A percentile compares a stretch with the other conserved stretches of the same genome.
phyloP scores from a whole-genome alignment of 2,329 filamentous ascomycete species.

The Pseudomassariella vexata region DNA sequence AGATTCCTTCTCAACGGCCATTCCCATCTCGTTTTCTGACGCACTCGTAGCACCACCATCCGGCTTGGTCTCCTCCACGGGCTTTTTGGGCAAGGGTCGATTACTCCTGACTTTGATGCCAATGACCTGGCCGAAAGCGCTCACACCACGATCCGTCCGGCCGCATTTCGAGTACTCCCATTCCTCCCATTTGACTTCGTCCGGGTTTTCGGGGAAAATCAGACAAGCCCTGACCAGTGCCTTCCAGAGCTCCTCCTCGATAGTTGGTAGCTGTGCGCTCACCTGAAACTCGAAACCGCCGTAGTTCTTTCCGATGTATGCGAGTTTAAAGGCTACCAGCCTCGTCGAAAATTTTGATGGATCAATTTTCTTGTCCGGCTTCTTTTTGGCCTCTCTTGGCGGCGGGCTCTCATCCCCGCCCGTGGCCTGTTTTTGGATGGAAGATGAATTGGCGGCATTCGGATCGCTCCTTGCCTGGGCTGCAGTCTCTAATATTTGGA shows the following conservation, averaged over 20 bases:
- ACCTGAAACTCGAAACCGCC: constrained; percentile 88
- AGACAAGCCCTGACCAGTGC: constrained; percentile 76
- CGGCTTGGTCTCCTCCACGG: constrained; percentile 15
- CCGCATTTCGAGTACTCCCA: constrained; percentile 95
- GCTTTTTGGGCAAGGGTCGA: constrained; percentile 46
- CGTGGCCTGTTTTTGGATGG: too few species aligned
- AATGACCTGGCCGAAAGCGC: constrained; percentile 94
- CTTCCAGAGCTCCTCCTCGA: constrained; percentile 93
- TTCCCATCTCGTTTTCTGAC: constrained; percentile 9
- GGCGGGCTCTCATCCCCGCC: background rate
- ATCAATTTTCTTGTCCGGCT: constrained; percentile 56
- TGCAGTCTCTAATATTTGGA: constrained; percentile 62
- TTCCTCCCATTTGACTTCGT: constrained; percentile 69
- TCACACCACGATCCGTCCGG: constrained; percentile 86
- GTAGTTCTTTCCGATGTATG: constrained; percentile 86
- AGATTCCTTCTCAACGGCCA: constrained; percentile 5
- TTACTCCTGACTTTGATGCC: constrained; percentile 77
- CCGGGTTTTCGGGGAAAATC: constrained; percentile 64
- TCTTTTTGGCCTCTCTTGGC: constrained; percentile 27
- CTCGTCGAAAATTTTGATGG: constrained; percentile 76
- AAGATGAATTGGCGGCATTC: constrained; percentile 42
- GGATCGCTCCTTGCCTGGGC: constrained; percentile 30
- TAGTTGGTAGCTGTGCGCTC: constrained; percentile 66
- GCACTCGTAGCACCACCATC: constrained; percentile 11
- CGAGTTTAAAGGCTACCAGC: constrained; percentile 84